Percentiles rank a stretch among this genome's conserved stretches.
phyloP scores from a whole-genome alignment of 768 basidiomycete genomes.

The Amanita rimosa region DNA sequence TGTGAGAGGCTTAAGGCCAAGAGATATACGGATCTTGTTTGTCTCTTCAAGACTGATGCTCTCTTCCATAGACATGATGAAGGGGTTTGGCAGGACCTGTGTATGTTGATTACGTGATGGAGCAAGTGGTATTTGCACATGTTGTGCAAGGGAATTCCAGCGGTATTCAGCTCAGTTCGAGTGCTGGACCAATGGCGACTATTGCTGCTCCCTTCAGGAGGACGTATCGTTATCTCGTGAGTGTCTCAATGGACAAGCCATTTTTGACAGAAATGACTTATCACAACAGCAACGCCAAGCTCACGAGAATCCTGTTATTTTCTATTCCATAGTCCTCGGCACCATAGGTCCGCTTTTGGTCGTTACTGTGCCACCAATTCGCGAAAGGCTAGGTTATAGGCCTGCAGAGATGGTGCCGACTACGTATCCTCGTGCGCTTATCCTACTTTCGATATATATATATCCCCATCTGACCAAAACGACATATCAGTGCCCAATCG shows the following conservation, averaged over 20 bases:
- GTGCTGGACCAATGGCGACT: constrained; percentile 25
- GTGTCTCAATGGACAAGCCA: not conserved
- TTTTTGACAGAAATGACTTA: constrained; percentile 5
- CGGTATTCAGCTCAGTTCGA: not conserved
- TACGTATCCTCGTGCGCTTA: constrained; percentile 64
- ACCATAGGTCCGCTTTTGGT: constrained; percentile 66
- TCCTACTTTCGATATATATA: not conserved
- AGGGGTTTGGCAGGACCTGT: constrained; percentile 6
- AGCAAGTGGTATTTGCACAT: constrained; percentile 4
- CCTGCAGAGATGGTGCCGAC: constrained; percentile 61
- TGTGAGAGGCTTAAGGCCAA: constrained; percentile 89
- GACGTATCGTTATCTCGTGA: constrained; percentile 41
- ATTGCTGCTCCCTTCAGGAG: constrained; percentile 34
- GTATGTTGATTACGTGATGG: constrained; percentile 14
- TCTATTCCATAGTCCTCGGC: constrained; percentile 76
- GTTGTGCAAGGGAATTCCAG: not conserved
- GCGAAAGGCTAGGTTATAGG: constrained; percentile 60
- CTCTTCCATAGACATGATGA: constrained; percentile 64
- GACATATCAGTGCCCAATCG: constrained; percentile 45
- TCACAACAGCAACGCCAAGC: constrained; percentile 71
- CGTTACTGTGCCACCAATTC: constrained; percentile 68
- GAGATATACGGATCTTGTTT: constrained; percentile 88
- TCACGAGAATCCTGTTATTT: constrained; percentile 85
- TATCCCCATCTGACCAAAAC: constrained; percentile 15
- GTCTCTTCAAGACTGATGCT: constrained; percentile 91